Evolutionary conservation across 2,329 filamentous ascomycete species (phyloP).

Genomic region (Aureobasidium sp.): DNA sequence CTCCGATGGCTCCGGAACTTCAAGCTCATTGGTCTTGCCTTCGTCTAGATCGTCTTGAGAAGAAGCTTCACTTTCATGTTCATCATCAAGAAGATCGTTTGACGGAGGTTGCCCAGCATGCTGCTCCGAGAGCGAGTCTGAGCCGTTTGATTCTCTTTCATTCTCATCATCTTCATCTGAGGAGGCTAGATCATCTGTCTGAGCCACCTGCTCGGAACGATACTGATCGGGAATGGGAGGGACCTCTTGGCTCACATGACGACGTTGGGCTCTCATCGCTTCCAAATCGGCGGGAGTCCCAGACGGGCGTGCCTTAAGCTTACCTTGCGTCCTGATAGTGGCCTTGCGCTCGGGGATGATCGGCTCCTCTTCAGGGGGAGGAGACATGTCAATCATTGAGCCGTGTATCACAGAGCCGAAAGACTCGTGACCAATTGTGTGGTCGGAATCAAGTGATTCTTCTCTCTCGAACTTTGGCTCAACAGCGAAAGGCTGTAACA

Average conservation of each 20-base stretch:
- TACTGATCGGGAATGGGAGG: slow-evolving; percentile 28
- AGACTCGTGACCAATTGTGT: slow-evolving; percentile 12
- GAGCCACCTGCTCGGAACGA: slow-evolving; percentile 20
- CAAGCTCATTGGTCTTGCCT: slow-evolving; percentile 20
- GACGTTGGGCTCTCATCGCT: slow-evolving; percentile 71
- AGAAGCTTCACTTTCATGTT: slow-evolving; percentile 12
- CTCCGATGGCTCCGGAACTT: background rate
- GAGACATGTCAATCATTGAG: slow-evolving; percentile 24
- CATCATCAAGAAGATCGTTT: background rate
- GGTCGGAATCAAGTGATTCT: background rate
- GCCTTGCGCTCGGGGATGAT: slow-evolving; percentile 73
- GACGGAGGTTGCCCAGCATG: slow-evolving; percentile 5
- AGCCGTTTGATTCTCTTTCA: background rate
- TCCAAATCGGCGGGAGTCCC: slow-evolving; percentile 77
- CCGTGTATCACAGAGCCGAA: slow-evolving; percentile 15
- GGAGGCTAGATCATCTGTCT: background rate
- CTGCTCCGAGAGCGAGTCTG: slow-evolving; percentile 15
- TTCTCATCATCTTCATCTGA: slow-evolving; percentile 1
- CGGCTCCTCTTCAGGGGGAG: slow-evolving; percentile 41
- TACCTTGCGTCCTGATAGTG: slow-evolving; percentile 80
- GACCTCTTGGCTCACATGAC: slow-evolving; percentile 71
- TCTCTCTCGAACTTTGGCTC: slow-evolving; percentile 26
- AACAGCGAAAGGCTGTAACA: background rate
- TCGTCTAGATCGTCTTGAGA: slow-evolving; percentile 19
- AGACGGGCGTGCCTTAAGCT: slow-evolving; percentile 81